phyloP scores from a whole-genome alignment of 2,329 filamentous ascomycete species.

The Scedosporium aurantiacum region DNA sequence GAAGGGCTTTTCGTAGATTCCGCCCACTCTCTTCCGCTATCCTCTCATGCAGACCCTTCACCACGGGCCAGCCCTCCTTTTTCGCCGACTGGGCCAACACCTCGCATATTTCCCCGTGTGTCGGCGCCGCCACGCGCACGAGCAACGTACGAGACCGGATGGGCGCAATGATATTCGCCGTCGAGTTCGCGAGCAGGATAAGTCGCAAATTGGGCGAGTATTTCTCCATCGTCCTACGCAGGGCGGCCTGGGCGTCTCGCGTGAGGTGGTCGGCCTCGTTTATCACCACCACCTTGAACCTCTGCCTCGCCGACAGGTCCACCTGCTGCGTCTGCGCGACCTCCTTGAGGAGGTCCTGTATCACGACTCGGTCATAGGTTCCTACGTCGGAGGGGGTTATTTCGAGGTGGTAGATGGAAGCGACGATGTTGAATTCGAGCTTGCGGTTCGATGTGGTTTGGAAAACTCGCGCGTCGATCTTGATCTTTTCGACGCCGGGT shows the following conservation, averaged over 20 bases:
- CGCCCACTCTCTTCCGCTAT: slow-evolving; percentile 86
- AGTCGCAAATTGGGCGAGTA: slow-evolving; percentile 90
- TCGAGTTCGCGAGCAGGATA: slow-evolving; percentile 89
- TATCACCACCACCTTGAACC: slow-evolving; percentile 98
- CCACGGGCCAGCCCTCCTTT: slow-evolving; percentile 74
- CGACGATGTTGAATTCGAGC: slow-evolving; percentile 97
- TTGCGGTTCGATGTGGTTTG: slow-evolving; percentile 93
- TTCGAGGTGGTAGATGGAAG: slow-evolving; percentile 94
- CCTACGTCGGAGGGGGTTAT: slow-evolving; percentile 97
- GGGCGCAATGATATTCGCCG: slow-evolving; percentile 97
- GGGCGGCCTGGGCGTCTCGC: slow-evolving; percentile 85
- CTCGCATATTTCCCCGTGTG: slow-evolving; percentile 69
- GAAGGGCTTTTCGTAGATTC: slow-evolving; percentile 76
- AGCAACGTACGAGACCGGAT: slow-evolving; percentile 87
- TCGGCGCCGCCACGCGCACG: slow-evolving; percentile 83
- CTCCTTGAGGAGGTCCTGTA: slow-evolving; percentile 93
- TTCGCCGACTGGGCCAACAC: slow-evolving; percentile 61
- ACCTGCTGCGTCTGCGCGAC: slow-evolving; percentile 98
- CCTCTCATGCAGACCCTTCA: slow-evolving; percentile 64
- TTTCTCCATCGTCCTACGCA: slow-evolving; percentile 97
- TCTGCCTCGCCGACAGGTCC: slow-evolving; percentile 79
- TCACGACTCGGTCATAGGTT: slow-evolving; percentile 88
- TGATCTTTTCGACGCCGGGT: slow-evolving; percentile 97
- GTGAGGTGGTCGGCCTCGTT: slow-evolving; percentile 95
- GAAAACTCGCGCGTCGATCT: slow-evolving; percentile 95